Evolutionary conservation across 305 asterid genomes (phyloP).

Genomic region (Fraxinus sp.): DNA sequence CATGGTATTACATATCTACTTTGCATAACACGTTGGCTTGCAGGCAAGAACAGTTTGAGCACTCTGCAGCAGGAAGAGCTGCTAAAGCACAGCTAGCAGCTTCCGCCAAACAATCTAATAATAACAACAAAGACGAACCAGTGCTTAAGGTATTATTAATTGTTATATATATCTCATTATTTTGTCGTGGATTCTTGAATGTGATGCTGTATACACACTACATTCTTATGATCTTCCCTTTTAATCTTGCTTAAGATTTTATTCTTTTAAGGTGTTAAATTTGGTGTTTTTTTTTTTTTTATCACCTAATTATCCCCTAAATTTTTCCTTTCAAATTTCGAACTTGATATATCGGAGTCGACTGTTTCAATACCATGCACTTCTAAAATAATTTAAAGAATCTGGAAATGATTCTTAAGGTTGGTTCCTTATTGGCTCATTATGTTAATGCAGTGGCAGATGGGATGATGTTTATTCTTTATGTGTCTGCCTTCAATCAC

Average conservation of each 20-base stretch:
- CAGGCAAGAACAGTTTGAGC: conserved; percentile 88
- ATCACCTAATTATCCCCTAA: background rate
- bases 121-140: conserved; percentile 73
- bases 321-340: conserved; percentile 2
- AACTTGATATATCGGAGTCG: background rate
- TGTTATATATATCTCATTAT: background rate
- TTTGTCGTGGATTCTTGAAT: background rate
- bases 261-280: background rate
- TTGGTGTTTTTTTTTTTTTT: background rate
- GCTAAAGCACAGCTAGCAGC: conserved; percentile 91
- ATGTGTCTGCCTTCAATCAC: conserved; percentile 12
- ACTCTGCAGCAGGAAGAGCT: conserved; percentile 94
- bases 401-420: conserved; percentile 2
- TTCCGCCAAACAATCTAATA: conserved; percentile 66
- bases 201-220: background rate
- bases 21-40: conserved; percentile 13
- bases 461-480: conserved; percentile 51
- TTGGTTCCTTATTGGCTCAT: conserved; percentile 19
- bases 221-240: background rate
- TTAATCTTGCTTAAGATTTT: background rate
- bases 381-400: background rate
- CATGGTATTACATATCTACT: background rate
- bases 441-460: conserved; percentile 60
- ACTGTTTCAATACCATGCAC: background rate
- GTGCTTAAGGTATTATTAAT: conserved; percentile 64